Percentiles rank a stretch among this genome's conserved stretches.
Conservation (phyloP, 1,284 basidiomycete genomes). For the Ceratobasidium sp. region DNA sequence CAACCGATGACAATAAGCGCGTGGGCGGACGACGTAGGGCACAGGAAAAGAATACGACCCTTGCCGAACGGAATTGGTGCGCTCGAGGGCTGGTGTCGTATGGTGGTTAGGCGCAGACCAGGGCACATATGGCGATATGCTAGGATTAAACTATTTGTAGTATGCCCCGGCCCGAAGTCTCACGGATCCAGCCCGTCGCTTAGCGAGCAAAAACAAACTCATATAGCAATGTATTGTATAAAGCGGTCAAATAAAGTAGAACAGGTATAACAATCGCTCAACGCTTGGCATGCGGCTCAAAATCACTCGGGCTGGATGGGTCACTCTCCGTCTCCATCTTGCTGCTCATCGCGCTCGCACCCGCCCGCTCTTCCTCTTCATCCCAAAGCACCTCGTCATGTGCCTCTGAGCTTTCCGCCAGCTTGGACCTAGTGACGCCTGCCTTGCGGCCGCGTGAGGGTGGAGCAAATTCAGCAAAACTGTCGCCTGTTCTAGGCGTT, state of each 20-base stretch:
- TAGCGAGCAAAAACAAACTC: slow-evolving; percentile 13
- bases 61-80: not conserved
- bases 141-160: slow-evolving; percentile 29
- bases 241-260: slow-evolving; percentile 4
- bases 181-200: slow-evolving; percentile 34
- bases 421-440: slow-evolving; percentile 25
- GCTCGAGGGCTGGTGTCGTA: not conserved
- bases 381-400: slow-evolving; percentile 41
- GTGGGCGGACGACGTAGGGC: not conserved
- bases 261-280: not conserved
- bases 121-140: slow-evolving; percentile 1
- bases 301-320: slow-evolving; percentile 27
- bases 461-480: slow-evolving; percentile 42
- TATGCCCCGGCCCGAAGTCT: slow-evolving; percentile 19
- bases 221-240: not conserved
- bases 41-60: not conserved
- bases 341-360: slow-evolving; percentile 37
- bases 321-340: slow-evolving; percentile 35
- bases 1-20: not conserved
- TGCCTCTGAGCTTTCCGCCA: slow-evolving; percentile 35
- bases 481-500: slow-evolving; percentile 25
- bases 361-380: slow-evolving; percentile 38
- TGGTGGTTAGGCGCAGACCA: slow-evolving; percentile 15
- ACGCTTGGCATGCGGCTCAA: slow-evolving; percentile 7
- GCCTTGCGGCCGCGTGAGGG: slow-evolving; percentile 31